These are phyloP conservation scores for Pichia californica DNA, from an alignment of 805 yeast genomes.

Conservation along the genomic window DNA sequence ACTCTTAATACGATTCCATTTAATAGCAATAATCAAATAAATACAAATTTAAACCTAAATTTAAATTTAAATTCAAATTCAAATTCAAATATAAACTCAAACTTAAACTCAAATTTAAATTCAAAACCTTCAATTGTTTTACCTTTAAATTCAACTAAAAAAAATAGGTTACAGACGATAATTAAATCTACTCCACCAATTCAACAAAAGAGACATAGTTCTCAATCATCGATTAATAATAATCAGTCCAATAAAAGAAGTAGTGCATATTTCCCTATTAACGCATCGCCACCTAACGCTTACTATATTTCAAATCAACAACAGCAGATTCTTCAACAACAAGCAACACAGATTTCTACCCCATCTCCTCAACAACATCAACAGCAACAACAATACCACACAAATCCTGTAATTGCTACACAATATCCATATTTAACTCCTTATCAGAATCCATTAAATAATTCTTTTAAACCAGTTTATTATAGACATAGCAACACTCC, in stretches of 20 bases:
- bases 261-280: background rate
- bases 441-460: background rate
- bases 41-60: background rate
- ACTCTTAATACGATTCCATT: background rate
- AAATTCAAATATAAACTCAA: too few species aligned
- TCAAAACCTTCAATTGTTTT: too few species aligned
- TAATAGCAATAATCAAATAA: background rate
- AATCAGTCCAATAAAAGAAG: slow-evolving; percentile 21
- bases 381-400: background rate
- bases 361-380: background rate
- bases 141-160: background rate
- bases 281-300: background rate
- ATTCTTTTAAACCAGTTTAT: background rate
- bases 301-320: background rate
- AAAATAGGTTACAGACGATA: background rate
- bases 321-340: background rate
- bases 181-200: slow-evolving; percentile 15
- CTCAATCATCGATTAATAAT: slow-evolving; percentile 22
- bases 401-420: slow-evolving; percentile 1
- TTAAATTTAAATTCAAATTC: too few species aligned
- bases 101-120: too few species aligned
- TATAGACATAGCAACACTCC: slow-evolving; percentile 7
- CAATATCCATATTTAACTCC: slow-evolving; percentile 5
- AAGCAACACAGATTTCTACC: background rate
- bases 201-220: slow-evolving; percentile 27